Conservation (phyloP, 257 asterid genomes). For the Oldenlandia corymbosa region DNA sequence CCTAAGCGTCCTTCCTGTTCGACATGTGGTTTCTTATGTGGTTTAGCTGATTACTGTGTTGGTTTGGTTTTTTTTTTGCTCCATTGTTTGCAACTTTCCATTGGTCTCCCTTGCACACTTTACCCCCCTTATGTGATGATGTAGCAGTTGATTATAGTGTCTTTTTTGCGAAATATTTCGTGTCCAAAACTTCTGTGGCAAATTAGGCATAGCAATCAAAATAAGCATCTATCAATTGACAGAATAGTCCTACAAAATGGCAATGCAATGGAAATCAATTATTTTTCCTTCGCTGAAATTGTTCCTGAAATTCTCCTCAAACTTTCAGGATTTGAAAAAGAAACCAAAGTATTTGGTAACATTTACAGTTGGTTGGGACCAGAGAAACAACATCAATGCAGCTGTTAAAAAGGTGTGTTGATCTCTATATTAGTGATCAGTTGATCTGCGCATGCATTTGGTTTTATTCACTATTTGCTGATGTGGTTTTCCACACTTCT, state of each 20-base stretch:
- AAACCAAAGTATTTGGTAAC: constrained; percentile 91
- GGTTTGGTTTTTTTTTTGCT: no score
- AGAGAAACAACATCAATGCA: constrained; percentile 62
- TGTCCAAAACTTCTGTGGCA: background rate
- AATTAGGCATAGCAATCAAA: background rate
- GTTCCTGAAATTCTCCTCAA: constrained; percentile 9
- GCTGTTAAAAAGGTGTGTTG: constrained; percentile 79
- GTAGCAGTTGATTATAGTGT: background rate
- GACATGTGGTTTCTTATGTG: no score
- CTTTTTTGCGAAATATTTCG: background rate
- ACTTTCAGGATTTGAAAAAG: constrained; percentile 77
- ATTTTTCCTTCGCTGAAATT: background rate
- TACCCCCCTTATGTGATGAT: no score
- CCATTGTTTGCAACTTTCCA: background rate
- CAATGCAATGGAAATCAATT: background rate
- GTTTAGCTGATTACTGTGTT: no score
- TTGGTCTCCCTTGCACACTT: background rate
- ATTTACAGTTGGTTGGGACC: constrained; percentile 88
- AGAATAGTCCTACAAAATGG: background rate
- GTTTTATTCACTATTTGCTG: background rate
- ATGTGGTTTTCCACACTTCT: background rate
- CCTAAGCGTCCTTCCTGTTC: no score
- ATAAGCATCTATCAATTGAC: background rate
- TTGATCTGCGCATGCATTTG: constrained; percentile 1
- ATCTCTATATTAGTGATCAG: background rate